These are phyloP conservation scores for Narthecium ossifragum DNA, from an alignment of 106 monocot genomes.

Conservation along the genomic window DNA sequence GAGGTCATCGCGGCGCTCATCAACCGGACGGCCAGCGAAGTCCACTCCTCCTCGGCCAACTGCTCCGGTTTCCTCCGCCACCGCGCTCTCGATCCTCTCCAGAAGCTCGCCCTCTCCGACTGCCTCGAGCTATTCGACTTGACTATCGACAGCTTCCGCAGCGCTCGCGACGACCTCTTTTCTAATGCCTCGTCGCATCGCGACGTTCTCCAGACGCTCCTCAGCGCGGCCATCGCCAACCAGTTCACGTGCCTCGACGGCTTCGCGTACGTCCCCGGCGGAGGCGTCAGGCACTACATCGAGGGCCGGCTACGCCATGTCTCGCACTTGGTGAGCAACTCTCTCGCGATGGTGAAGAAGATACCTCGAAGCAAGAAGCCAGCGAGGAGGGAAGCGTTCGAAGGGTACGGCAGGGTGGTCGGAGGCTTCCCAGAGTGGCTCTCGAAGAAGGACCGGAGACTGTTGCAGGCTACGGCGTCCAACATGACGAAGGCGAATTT, in stretches of 20 bases:
- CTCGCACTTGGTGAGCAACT: slow-evolving; percentile 60
- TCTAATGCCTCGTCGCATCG: neutral
- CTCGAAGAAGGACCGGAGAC: slow-evolving; percentile 19
- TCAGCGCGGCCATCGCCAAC: slow-evolving; percentile 85
- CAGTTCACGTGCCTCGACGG: slow-evolving; percentile 88
- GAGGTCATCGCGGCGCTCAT: slow-evolving; percentile 40
- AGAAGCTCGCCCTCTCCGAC: slow-evolving; percentile 55
- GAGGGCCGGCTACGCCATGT: slow-evolving; percentile 29
- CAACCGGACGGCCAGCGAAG: slow-evolving; percentile 27
- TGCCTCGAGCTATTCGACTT: slow-evolving; percentile 70
- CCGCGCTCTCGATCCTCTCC: slow-evolving; percentile 17
- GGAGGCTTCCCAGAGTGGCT: slow-evolving; percentile 55
- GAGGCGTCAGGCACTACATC: slow-evolving; percentile 22
- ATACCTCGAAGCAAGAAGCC: slow-evolving; percentile 11
- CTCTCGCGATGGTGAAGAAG: slow-evolving; percentile 69
- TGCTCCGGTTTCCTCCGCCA: slow-evolving; percentile 30
- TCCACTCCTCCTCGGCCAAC: slow-evolving; percentile 28
- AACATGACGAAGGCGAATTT: slow-evolving; percentile 16
- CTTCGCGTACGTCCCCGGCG: slow-evolving; percentile 31
- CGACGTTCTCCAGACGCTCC: slow-evolving; percentile 47
- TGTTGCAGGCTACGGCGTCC: slow-evolving; percentile 31
- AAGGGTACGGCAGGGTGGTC: slow-evolving; percentile 31
- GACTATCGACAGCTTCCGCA: slow-evolving; percentile 44
- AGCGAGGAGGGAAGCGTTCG: slow-evolving; percentile 20
- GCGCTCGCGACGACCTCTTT: slow-evolving; percentile 24